A percentile compares a stretch with the other conserved stretches of the same genome.
Conservation (phyloP, 345 rosid genomes). For the Gynandropsis gynandra region DNA sequence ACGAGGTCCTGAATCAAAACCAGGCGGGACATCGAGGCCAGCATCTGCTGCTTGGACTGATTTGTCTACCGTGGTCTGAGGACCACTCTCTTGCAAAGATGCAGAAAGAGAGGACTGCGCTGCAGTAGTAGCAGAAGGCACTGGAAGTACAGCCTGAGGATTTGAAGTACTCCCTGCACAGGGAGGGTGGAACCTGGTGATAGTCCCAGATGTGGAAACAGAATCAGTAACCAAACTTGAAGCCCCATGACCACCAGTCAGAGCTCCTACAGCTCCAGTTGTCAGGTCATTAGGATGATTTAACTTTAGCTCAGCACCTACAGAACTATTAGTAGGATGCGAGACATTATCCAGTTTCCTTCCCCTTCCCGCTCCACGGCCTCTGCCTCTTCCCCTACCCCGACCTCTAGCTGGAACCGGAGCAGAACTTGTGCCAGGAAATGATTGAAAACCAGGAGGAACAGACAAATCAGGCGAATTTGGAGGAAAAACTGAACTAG, state of each 20-base stretch:
- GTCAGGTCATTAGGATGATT: conserved; percentile 19
- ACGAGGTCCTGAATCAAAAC: conserved; percentile 39
- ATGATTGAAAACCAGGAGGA: conserved; percentile 31
- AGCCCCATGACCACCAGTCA: conserved; percentile 23
- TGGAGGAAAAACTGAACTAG: conserved; percentile 21
- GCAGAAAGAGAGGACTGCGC: conserved; percentile 18
- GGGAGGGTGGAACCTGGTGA: conserved; percentile 22
- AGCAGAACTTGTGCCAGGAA: conserved; percentile 23
- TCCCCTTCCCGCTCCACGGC: conserved; percentile 24
- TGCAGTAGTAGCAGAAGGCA: conserved; percentile 24
- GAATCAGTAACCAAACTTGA: conserved; percentile 22
- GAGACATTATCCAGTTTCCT: conserved; percentile 19
- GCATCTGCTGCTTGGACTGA: conserved; percentile 27
- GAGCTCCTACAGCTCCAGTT: conserved; percentile 17
- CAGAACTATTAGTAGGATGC: conserved; percentile 25
- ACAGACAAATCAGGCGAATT: conserved; percentile 23
- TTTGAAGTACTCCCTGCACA: conserved; percentile 31
- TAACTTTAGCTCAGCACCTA: conserved; percentile 20
- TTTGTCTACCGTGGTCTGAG: conserved; percentile 6
- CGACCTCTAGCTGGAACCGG: conserved; percentile 30
- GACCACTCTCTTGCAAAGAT: conserved; percentile 7
- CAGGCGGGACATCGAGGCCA: conserved; percentile 28
- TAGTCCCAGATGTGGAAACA: conserved; percentile 25
- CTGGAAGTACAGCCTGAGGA: conserved; percentile 22
- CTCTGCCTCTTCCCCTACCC: conserved; percentile 28